Conservation (phyloP, 2,329 filamentous ascomycete species). For the Penicillium sclerotigenum region DNA sequence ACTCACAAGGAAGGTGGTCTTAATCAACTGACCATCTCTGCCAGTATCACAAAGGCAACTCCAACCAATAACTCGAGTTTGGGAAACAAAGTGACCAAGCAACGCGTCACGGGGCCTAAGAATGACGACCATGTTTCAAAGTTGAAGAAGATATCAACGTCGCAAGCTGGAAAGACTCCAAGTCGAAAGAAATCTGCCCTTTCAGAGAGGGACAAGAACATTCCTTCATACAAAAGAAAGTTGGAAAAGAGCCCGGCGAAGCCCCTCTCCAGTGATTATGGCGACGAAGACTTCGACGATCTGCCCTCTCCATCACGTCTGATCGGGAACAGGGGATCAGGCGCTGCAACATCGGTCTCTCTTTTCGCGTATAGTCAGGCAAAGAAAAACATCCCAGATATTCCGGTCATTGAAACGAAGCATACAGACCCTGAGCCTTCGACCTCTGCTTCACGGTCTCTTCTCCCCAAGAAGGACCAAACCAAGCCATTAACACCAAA, state of each 20-base stretch:
- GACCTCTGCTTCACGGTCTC: background rate
- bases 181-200: background rate
- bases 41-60: conserved; percentile 25
- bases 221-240: background rate
- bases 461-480: background rate
- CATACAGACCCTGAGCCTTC: background rate
- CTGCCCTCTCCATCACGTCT: conserved; percentile 39
- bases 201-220: background rate
- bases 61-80: conserved; percentile 13
- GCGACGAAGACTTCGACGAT: conserved; percentile 33
- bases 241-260: background rate
- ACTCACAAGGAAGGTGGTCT: conserved; percentile 25
- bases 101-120: background rate
- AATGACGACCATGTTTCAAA: background rate
- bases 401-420: background rate
- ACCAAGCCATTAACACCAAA: background rate
- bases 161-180: background rate
- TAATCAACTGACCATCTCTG: conserved; percentile 30
- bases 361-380: background rate
- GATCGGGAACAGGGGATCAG: background rate
- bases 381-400: background rate
- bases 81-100: background rate
- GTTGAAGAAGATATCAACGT: background rate
- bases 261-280: conserved; percentile 34
- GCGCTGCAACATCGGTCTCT: background rate